These are phyloP conservation scores for Exutisphaerella laricina DNA, from an alignment of 2,329 filamentous ascomycete genomes.

Conservation along the genomic window DNA sequence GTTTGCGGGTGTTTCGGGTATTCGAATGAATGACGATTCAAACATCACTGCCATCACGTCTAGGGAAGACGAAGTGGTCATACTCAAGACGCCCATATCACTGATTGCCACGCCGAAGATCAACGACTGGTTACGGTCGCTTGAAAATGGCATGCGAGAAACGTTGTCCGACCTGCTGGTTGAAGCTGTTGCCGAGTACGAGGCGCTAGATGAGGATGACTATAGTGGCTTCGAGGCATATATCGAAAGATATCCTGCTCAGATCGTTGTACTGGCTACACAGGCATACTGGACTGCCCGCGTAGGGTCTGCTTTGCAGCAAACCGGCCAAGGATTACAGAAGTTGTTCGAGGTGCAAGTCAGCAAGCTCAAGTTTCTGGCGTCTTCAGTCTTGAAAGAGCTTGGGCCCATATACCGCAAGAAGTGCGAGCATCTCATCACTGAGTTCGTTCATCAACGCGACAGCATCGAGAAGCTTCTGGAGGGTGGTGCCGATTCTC, in stretches of 20 bases:
- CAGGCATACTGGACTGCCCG: conserved; percentile 90
- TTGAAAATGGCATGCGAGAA: conserved; percentile 90
- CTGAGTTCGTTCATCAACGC: conserved; percentile 95
- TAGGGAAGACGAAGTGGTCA: conserved; percentile 86
- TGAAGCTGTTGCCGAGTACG: conserved; percentile 79
- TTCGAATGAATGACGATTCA: conserved; percentile 84
- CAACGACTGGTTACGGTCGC: conserved; percentile 95
- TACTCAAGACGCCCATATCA: conserved; percentile 84
- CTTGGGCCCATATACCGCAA: conserved; percentile 81
- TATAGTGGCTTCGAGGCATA: conserved; percentile 67
- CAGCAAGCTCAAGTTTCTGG: conserved; percentile 76
- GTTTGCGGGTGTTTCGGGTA: conserved; percentile 91
- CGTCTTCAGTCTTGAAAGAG: conserved; percentile 82
- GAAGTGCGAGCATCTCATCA: conserved; percentile 98
- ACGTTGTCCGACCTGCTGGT: conserved; percentile 86
- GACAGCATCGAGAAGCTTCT: conserved; percentile 87
- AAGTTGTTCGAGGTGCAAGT: conserved; percentile 76
- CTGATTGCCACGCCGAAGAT: conserved; percentile 91
- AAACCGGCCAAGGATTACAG: conserved; percentile 64
- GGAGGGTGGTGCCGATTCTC: conserved; percentile 64
- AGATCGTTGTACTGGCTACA: conserved; percentile 90
- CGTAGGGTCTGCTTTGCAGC: conserved; percentile 70
- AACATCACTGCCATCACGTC: conserved; percentile 90
- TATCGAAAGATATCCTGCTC: conserved; percentile 77
- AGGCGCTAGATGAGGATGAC: conserved; percentile 64